Conservation (phyloP, 1,139 yeast species). For the Candida tropicalis region DNA sequence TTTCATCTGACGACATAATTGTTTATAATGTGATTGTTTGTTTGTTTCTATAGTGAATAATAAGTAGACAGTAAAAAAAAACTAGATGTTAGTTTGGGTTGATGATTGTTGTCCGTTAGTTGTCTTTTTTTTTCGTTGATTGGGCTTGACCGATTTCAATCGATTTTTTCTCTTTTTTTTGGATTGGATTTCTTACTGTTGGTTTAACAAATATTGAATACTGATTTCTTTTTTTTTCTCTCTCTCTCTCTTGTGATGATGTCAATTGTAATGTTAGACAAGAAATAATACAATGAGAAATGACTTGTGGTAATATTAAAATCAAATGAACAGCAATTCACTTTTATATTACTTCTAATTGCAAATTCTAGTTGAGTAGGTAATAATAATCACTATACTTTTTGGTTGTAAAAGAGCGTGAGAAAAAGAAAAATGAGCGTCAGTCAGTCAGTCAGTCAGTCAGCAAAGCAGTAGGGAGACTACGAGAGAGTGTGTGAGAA, state of each 20-base stretch:
- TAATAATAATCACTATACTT: no score
- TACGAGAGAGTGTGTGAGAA: background rate
- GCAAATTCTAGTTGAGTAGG: no score
- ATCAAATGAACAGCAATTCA: no score
- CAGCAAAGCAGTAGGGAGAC: no score
- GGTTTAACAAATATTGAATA: no score
- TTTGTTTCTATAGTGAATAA: background rate
- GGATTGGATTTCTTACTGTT: no score
- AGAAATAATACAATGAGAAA: no score
- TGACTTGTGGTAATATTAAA: no score
- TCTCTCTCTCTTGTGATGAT: background rate
- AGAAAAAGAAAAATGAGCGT: background rate
- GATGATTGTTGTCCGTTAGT: constrained; percentile 2
- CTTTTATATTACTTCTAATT: no score
- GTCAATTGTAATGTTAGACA: background rate
- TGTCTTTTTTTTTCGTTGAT: constrained; percentile 2
- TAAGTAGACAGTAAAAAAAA: background rate
- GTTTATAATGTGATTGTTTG: background rate
- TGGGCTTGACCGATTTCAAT: constrained; percentile 4
- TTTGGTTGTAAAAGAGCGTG: no score
- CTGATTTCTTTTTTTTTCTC: background rate
- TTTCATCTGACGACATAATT: constrained; percentile 28
- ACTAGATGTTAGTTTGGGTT: background rate
- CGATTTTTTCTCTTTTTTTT: background rate
- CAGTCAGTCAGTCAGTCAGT: no score